phyloP scores from a whole-genome alignment of 116 monocot genomes.

The Iris pallida region DNA sequence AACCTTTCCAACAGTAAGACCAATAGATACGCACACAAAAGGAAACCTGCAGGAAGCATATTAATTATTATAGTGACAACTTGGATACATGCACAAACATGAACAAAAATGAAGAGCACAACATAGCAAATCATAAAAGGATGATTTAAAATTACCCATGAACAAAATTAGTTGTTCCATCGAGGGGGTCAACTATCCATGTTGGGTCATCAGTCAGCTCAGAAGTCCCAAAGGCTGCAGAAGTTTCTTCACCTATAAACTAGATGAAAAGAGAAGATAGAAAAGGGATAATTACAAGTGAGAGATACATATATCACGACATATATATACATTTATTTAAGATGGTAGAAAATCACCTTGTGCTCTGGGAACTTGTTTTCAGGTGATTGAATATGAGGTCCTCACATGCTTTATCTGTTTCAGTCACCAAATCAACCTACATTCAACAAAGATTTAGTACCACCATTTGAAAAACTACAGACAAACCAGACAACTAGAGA shows the following conservation, averaged over 20 bases:
- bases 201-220: slow-evolving; percentile 84
- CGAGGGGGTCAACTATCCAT: slow-evolving; percentile 93
- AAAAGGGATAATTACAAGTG: no score
- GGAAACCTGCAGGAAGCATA: slow-evolving; percentile 54
- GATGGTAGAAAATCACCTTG: slow-evolving; percentile 43
- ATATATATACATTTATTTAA: not conserved
- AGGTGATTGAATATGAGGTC: slow-evolving; percentile 80
- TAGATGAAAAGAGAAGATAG: not conserved
- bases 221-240: slow-evolving; percentile 62
- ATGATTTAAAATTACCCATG: slow-evolving; percentile 5
- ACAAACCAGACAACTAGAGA: no score
- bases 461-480: no score
- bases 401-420: slow-evolving; percentile 94
- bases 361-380: slow-evolving; percentile 73
- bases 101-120: not conserved
- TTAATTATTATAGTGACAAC: not conserved
- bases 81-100: not conserved
- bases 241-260: slow-evolving; percentile 97
- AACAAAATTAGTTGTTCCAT: slow-evolving; percentile 90
- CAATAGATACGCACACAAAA: slow-evolving; percentile 95
- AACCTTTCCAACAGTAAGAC: slow-evolving; percentile 78
- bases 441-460: slow-evolving; percentile 2
- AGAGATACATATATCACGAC: no score
- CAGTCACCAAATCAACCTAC: slow-evolving; percentile 97
- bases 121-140: not conserved